Conservation (phyloP, 2,329 filamentous ascomycete species). For the Venturia oleaginea region DNA sequence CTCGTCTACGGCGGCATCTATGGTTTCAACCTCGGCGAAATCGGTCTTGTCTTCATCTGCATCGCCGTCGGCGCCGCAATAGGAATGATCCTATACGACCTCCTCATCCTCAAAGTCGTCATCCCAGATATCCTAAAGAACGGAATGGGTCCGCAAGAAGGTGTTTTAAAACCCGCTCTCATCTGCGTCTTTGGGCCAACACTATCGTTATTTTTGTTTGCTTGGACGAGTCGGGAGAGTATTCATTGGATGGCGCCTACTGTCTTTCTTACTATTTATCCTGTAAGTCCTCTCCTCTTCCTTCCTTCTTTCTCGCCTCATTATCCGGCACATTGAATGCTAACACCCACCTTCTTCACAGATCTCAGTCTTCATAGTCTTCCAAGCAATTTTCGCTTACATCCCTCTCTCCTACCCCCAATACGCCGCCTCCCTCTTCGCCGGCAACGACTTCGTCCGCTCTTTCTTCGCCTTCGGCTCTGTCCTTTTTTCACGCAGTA, state of each 20-base stretch:
- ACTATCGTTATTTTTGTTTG: conserved; percentile 26
- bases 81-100: conserved; percentile 19
- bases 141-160: conserved; percentile 22
- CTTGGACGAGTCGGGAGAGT: conserved; percentile 44
- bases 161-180: conserved; percentile 26
- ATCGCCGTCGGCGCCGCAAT: conserved; percentile 24
- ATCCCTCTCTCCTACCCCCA: conserved; percentile 12
- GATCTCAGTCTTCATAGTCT: conserved; percentile 8
- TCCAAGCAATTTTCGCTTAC: conserved; percentile 14
- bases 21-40: conserved; percentile 29
- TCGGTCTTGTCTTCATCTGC: conserved; percentile 25
- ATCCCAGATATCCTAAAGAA: conserved; percentile 20
- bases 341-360: background rate
- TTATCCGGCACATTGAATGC: background rate
- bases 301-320: too few species aligned
- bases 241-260: conserved; percentile 49
- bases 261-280: conserved; percentile 48
- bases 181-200: conserved; percentile 23
- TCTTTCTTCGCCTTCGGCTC: conserved; percentile 7
- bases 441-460: conserved; percentile 11
- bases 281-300: conserved; percentile 22
- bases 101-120: conserved; percentile 19
- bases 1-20: conserved; percentile 33
- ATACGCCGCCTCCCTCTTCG: conserved; percentile 13
- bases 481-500: conserved; percentile 10